Evolutionary conservation across 257 asterid species (phyloP).

Genomic region (Fraxinus quadrangulata): DNA sequence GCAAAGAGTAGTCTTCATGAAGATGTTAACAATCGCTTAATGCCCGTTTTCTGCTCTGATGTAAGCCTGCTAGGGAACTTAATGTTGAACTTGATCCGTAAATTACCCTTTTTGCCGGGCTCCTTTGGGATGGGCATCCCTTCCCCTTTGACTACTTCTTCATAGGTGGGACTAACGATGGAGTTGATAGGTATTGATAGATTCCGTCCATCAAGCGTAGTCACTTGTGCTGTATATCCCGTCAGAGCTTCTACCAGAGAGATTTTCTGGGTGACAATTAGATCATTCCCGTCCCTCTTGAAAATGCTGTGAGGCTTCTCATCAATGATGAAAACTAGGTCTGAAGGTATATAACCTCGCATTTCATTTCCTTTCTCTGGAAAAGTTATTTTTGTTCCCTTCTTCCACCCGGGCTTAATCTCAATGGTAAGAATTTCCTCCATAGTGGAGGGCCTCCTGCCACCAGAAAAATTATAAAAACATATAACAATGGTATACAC

Average conservation of each 20-base stretch:
- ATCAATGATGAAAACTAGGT: slow-evolving; percentile 77
- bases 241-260: slow-evolving; percentile 81
- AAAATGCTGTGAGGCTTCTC: slow-evolving; percentile 81
- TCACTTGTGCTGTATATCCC: slow-evolving; percentile 66
- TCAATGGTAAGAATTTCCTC: slow-evolving; percentile 80
- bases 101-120: slow-evolving; percentile 76
- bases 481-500: not conserved
- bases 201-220: slow-evolving; percentile 75
- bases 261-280: slow-evolving; percentile 66
- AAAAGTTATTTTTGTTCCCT: slow-evolving; percentile 92
- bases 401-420: slow-evolving; percentile 94
- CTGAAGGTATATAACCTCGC: slow-evolving; percentile 77
- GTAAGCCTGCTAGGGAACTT: slow-evolving; percentile 84
- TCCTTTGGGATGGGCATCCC: slow-evolving; percentile 96
- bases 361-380: slow-evolving; percentile 88
- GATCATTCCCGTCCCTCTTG: slow-evolving; percentile 87
- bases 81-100: slow-evolving; percentile 72
- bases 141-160: slow-evolving; percentile 80
- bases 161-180: slow-evolving; percentile 66
- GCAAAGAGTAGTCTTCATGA: slow-evolving; percentile 32
- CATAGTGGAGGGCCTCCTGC: slow-evolving; percentile 63
- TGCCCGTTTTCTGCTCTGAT: slow-evolving; percentile 84
- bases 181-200: slow-evolving; percentile 62
- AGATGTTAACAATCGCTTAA: slow-evolving; percentile 64
- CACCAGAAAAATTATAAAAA: slow-evolving; percentile 3